A percentile compares a stretch with the other conserved stretches of the same genome.
These are phyloP conservation scores for Nicotiana tomentosiformis DNA, from an alignment of 257 asterid species.

Conservation along the genomic window DNA sequence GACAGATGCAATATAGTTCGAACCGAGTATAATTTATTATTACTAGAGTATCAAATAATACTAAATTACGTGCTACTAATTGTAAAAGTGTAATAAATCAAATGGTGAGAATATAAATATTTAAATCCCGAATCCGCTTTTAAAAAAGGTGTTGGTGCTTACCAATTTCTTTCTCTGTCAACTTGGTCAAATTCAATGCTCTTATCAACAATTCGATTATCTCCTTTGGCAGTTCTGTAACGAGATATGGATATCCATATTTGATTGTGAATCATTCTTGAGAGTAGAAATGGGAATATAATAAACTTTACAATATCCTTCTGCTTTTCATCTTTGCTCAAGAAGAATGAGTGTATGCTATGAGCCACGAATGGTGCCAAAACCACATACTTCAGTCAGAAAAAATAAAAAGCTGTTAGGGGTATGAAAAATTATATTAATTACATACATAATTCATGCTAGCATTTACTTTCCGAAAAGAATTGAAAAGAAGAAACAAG, in stretches of 20 bases:
- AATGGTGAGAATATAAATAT: too few relatives aligned
- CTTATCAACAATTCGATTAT: constrained; percentile 58
- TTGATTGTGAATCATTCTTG: constrained; percentile 51
- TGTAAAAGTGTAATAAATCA: too few relatives aligned
- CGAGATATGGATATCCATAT: constrained; percentile 69
- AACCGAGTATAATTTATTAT: too few relatives aligned
- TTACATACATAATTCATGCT: too few relatives aligned
- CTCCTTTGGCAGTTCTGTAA: constrained; percentile 62
- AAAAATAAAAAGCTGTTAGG: background rate
- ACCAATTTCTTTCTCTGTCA: constrained; percentile 68
- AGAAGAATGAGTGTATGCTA: constrained; percentile 34
- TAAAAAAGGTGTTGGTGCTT: too few relatives aligned
- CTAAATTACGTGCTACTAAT: too few relatives aligned
- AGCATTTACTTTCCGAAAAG: too few relatives aligned
- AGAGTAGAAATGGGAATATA: constrained; percentile 46
- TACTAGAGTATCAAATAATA: too few relatives aligned
- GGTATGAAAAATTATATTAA: too few relatives aligned
- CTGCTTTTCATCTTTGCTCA: constrained; percentile 21
- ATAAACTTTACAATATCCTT: constrained; percentile 32
- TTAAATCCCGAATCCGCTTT: too few relatives aligned
- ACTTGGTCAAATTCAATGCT: constrained; percentile 17
- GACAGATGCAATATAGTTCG: too few relatives aligned
- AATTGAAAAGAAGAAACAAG: too few relatives aligned
- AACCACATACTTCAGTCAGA: constrained; percentile 37
- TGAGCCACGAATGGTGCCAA: constrained; percentile 58